Conservation (phyloP, 192 early-diverging fungal species). For the Linnemannia zychae region DNA sequence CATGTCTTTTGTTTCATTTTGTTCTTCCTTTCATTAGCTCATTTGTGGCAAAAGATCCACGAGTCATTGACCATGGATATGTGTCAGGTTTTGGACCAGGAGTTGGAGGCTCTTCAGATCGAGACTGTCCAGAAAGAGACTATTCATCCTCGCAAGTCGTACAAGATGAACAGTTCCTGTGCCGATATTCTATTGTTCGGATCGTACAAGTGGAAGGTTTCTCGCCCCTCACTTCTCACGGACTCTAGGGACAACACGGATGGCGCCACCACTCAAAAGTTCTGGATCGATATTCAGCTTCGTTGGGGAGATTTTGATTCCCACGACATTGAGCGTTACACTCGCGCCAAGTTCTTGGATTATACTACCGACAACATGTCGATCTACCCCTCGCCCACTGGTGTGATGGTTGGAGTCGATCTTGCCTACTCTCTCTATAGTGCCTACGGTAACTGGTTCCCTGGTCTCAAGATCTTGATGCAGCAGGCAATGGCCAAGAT, state of each 20-base stretch:
- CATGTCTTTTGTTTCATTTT: neutral
- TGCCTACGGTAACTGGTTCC: slow-evolving; percentile 99
- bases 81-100: slow-evolving; percentile 97
- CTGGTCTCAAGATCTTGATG: slow-evolving; percentile 97
- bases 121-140: slow-evolving; percentile 99
- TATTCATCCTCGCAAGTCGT: slow-evolving; percentile 99
- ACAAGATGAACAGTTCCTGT: slow-evolving; percentile 98
- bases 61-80: slow-evolving; percentile 69
- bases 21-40: slow-evolving; percentile 63
- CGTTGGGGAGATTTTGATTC: slow-evolving; percentile 99
- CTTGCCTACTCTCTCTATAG: slow-evolving; percentile 95
- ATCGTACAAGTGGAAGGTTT: slow-evolving; percentile 98
- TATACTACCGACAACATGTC: slow-evolving; percentile 99
- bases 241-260: slow-evolving; percentile 97
- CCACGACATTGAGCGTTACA: slow-evolving; percentile 99
- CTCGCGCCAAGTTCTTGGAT: slow-evolving; percentile 97
- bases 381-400: slow-evolving; percentile 99
- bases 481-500: slow-evolving; percentile 99
- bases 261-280: slow-evolving; percentile 95
- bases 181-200: slow-evolving; percentile 97
- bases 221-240: slow-evolving; percentile 92
- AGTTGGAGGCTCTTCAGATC: slow-evolving; percentile 96
- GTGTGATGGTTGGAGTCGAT: slow-evolving; percentile 97
- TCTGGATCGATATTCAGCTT: slow-evolving; percentile 98
- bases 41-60: slow-evolving; percentile 99